Conservation (phyloP, 2,329 filamentous ascomycete species). For the Thielaviopsis ethacetica region DNA sequence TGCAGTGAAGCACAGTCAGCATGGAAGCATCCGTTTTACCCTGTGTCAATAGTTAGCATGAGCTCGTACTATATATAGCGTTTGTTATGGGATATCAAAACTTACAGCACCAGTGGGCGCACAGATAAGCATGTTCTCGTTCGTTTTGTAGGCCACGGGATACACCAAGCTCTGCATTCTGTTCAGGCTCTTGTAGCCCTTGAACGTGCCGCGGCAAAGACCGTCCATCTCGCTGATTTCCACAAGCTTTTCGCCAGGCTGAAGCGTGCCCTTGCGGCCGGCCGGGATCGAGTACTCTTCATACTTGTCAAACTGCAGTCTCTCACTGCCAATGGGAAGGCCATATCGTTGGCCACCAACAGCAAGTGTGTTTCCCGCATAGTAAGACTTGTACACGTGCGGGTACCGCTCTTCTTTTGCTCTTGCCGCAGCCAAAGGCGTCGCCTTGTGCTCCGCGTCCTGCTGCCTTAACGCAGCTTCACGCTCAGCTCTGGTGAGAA, state of each 20-base stretch:
- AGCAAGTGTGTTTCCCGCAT: constrained; percentile 73
- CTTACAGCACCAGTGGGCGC: constrained; percentile 79
- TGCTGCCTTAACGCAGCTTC: constrained; percentile 60
- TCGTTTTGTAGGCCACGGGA: constrained; percentile 86
- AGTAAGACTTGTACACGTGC: constrained; percentile 76
- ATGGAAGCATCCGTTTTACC: constrained; percentile 98
- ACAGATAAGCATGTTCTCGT: constrained; percentile 97
- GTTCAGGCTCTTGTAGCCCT: constrained; percentile 82
- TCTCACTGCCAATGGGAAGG: constrained; percentile 59
- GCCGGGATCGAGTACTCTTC: constrained; percentile 84
- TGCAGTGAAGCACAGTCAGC: constrained; percentile 82
- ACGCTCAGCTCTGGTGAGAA: constrained; percentile 62
- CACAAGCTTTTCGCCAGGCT: constrained; percentile 57
- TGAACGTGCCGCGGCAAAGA: constrained; percentile 80
- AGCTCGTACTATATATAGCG: not conserved
- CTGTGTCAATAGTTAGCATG: constrained; percentile 16
- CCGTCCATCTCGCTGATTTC: constrained; percentile 73
- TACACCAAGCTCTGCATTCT: constrained; percentile 97
- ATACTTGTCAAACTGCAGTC: constrained; percentile 58
- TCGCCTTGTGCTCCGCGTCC: constrained; percentile 72
- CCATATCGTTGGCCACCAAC: constrained; percentile 66
- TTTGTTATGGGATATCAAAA: constrained; percentile 12
- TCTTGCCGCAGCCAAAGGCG: constrained; percentile 52
- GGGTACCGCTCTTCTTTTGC: constrained; percentile 67
- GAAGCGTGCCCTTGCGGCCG: constrained; percentile 57